Percentiles rank a stretch among this genome's conserved stretches.
Evolutionary conservation across 805 yeast species (phyloP).

Genomic region (Suhomyces vadensis): DNA sequence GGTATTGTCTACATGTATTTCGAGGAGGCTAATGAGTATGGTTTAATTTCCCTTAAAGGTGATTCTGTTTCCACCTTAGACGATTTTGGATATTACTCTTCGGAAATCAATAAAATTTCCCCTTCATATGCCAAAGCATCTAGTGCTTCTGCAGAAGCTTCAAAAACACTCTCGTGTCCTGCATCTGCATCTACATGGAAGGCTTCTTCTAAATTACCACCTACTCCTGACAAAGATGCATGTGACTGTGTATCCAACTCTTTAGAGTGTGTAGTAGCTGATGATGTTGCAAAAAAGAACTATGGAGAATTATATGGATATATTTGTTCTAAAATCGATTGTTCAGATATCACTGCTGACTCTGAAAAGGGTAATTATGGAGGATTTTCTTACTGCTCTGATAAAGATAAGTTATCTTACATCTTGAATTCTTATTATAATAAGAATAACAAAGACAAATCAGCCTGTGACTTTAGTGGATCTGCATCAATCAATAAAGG

Average conservation of each 20-base stretch:
- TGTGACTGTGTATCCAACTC: conserved; percentile 65
- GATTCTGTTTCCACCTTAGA: conserved; percentile 18
- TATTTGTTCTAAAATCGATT: conserved; percentile 60
- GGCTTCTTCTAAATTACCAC: conserved; percentile 71
- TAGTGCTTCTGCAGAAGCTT: conserved; percentile 31
- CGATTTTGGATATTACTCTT: conserved; percentile 33
- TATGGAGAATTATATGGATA: conserved; percentile 58
- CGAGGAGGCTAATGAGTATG: conserved; percentile 80
- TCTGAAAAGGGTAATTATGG: conserved; percentile 72
- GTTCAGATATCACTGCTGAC: conserved; percentile 61
- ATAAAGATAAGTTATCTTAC: conserved; percentile 64
- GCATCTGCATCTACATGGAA: conserved; percentile 56
- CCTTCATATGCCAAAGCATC: conserved; percentile 42
- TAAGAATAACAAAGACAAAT: conserved; percentile 39
- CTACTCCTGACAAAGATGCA: conserved; percentile 66
- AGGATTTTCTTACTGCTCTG: conserved; percentile 68
- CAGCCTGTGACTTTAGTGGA: conserved; percentile 72
- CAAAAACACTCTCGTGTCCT: conserved; percentile 60
- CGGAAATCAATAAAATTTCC: conserved; percentile 35
- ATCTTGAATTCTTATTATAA: conserved; percentile 49
- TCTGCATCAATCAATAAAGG: conserved; percentile 50
- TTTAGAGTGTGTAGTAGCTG: conserved; percentile 59
- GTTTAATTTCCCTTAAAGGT: conserved; percentile 59
- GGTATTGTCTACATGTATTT: conserved; percentile 92
- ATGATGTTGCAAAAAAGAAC: conserved; percentile 53